phyloP scores from a whole-genome alignment of 73 alveolate genomes.

The Paramecium pentaurelia region DNA sequence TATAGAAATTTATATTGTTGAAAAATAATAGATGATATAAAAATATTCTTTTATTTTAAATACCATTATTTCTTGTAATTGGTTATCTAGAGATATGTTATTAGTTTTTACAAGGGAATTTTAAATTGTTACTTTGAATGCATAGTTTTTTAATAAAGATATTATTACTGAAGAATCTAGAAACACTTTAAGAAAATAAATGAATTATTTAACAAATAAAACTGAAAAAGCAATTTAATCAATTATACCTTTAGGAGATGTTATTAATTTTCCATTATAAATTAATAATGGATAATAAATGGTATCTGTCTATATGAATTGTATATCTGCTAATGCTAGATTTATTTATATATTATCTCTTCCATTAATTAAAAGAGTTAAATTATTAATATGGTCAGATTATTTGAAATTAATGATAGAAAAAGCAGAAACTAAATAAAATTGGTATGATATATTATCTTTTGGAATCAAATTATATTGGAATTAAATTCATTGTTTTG shows the following conservation, averaged over 20 bases:
- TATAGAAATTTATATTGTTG: not conserved
- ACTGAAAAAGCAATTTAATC: not conserved
- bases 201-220: not conserved
- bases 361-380: slow-evolving; percentile 4
- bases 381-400: slow-evolving; percentile 24
- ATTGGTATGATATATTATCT: slow-evolving; percentile 14
- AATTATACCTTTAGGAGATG: not conserved
- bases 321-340: not conserved
- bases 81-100: slow-evolving; percentile 42
- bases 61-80: not conserved
- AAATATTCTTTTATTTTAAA: not conserved
- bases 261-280: not conserved
- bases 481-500: slow-evolving; percentile 35
- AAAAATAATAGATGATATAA: not conserved
- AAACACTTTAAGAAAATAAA: not conserved
- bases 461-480: slow-evolving; percentile 32
- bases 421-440: not conserved
- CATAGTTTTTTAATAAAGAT: not conserved
- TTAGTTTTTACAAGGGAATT: not conserved
- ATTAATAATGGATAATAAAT: not conserved
- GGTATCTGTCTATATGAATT: not conserved
- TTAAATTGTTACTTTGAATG: not conserved
- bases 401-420: not conserved
- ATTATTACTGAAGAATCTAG: not conserved
- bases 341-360: not conserved